Conservation (phyloP, 208 protist species). For the Acanthamoeba divionensis region DNA sequence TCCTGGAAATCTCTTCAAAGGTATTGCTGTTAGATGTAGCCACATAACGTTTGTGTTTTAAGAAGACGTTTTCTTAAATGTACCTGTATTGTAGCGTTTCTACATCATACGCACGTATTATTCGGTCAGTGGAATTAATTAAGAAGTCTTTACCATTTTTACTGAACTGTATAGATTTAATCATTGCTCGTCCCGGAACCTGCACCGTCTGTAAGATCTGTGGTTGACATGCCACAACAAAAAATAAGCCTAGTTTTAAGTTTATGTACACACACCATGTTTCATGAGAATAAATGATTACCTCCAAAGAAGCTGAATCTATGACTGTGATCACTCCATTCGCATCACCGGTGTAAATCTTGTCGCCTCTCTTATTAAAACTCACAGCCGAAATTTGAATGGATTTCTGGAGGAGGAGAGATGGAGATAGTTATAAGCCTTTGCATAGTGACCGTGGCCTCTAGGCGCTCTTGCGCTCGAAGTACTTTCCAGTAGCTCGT, state of each 20-base stretch:
- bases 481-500: no score
- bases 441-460: background rate
- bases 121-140: slow-evolving; percentile 58
- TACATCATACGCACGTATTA: slow-evolving; percentile 55
- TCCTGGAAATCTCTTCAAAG: slow-evolving; percentile 63
- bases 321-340: slow-evolving; percentile 49
- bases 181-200: background rate
- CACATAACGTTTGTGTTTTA: no score
- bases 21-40: no score
- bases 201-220: slow-evolving; percentile 37
- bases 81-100: background rate
- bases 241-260: no score
- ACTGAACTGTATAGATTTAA: slow-evolving; percentile 71
- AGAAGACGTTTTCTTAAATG: no score
- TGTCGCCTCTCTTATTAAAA: slow-evolving; percentile 48
- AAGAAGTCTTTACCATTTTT: slow-evolving; percentile 60
- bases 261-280: no score
- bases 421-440: background rate
- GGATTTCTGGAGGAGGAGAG: background rate
- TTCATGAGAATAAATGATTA: background rate
- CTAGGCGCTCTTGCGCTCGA: no score
- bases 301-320: background rate
- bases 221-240: background rate
- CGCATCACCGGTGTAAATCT: slow-evolving; percentile 38
- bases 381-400: background rate